Base-by-base conservation (phyloP, 1,284 basidiomycete genomes). In the Tilletia caries region DNA sequence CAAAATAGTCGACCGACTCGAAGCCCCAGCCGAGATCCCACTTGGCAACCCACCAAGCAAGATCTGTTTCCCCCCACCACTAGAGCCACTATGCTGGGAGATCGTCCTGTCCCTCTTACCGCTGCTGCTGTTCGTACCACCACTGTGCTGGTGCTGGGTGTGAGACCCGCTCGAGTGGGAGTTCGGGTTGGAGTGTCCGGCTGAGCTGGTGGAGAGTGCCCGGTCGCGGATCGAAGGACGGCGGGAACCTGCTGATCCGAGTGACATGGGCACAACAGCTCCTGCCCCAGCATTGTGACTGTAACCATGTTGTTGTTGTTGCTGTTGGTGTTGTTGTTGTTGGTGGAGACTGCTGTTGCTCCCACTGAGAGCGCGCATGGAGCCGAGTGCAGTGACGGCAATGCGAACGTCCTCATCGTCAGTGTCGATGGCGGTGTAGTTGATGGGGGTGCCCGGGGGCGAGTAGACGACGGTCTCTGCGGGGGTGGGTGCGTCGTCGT, bases 321-420 rank as follows among this genome's bases (percentile, higher is more conserved):
- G 41, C n/a, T n/a, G n/a, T n/a, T n/a, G n/a, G n/a, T n/a, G n/a
- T n/a, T n/a, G n/a, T n/a, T n/a, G n/a, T n/a, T 50, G 46, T 6
- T 50, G 46, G 46, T 25, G 5, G 46, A n/a, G 46, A 50, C 46
- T 33, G 58, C 58, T 62, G 12, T 12, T 33, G 27, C 58, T 37
- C 12, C 58, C 58, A 23, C 58, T 62, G 58, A 50, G 46, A 25
- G 58, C 58, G 10, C 58, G 27, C 58, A 62, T 62, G 58, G 58
- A 62, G 32, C 58, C 58, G 3, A 62, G 29, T 20, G 58, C 58
- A n/a, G 27, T 62, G 32, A 62, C 58, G 2, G 58, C 58, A 29
- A 62, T 62, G 27, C 58, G 27, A 12, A 62, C 58, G n/a, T 62
- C 58, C 29, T 62, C 58, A 23, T 62, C 58, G 58, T 62, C 58